These are phyloP conservation scores for Podaxis sp. DNA, from an alignment of 768 basidiomycete genomes.

Conservation along the genomic window DNA sequence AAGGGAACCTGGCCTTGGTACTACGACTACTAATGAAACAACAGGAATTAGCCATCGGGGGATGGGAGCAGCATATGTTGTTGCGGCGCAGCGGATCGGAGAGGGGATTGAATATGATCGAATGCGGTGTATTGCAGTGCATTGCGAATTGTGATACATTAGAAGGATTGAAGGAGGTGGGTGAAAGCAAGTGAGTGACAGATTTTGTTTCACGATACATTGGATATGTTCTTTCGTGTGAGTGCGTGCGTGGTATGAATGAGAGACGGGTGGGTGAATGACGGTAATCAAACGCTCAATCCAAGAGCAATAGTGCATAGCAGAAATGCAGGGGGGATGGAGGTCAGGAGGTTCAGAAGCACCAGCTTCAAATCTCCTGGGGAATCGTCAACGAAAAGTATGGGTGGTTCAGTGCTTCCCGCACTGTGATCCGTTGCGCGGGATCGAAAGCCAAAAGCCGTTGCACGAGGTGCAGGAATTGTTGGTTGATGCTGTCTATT, in stretches of 20 bases:
- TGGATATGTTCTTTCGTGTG: constrained; percentile 1
- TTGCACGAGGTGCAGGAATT: constrained; percentile 86
- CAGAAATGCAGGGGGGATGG: background rate
- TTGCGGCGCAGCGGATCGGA: background rate
- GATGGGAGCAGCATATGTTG: constrained; percentile 7
- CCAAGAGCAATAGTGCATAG: background rate
- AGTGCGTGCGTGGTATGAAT: background rate
- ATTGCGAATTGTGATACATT: constrained; percentile 10
- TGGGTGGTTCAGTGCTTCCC: constrained; percentile 83
- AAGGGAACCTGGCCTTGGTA: background rate
- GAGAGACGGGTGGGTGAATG: background rate
- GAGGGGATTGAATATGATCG: background rate
- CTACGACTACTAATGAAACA: constrained; percentile 15
- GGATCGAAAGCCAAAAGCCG: constrained; percentile 91
- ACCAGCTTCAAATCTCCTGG: constrained; percentile 55
- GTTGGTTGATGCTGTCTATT: constrained; percentile 67
- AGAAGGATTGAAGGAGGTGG: background rate
- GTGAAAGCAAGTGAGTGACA: background rate
- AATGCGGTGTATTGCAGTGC: background rate
- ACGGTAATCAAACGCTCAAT: background rate
- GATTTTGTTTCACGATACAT: constrained; percentile 15
- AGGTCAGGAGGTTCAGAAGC: background rate
- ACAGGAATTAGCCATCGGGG: constrained; percentile 12
- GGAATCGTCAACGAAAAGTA: constrained; percentile 76
- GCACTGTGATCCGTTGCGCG: constrained; percentile 81